Conservation (phyloP, 2,329 filamentous ascomycete genomes). For the Ascochyta clinopodiicola region DNA sequence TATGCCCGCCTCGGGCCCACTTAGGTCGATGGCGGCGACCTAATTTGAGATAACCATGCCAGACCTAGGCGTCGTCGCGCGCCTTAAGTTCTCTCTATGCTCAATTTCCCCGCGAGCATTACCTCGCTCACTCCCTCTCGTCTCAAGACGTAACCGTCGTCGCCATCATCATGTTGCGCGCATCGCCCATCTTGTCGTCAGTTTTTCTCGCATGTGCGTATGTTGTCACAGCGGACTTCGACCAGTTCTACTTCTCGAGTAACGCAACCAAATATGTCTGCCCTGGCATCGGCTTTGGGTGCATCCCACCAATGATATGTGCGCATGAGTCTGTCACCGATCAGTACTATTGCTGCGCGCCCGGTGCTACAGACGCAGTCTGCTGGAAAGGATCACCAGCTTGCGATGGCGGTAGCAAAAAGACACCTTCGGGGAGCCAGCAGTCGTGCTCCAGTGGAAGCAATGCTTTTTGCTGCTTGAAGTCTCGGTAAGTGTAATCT, state of each 20-base stretch:
- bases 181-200: neutral
- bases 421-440: slow-evolving; percentile 13
- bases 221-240: slow-evolving; percentile 9
- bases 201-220: neutral
- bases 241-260: slow-evolving; percentile 23
- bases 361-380: slow-evolving; percentile 16
- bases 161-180: slow-evolving; percentile 3
- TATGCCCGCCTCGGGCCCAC: slow-evolving; percentile 8
- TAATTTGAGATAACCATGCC: slow-evolving; percentile 9
- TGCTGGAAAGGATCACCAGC: slow-evolving; percentile 18
- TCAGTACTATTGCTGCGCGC: slow-evolving; percentile 25
- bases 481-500: slow-evolving; percentile 11
- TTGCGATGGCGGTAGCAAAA: slow-evolving; percentile 14
- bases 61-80: slow-evolving; percentile 1
- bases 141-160: neutral
- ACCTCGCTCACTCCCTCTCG: neutral
- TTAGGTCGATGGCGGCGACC: slow-evolving; percentile 4
- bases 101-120: neutral
- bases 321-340: slow-evolving; percentile 21
- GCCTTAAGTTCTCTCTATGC: neutral
- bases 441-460: slow-evolving; percentile 16
- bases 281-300: slow-evolving; percentile 11
- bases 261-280: slow-evolving; percentile 19
- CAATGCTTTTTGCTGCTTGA: slow-evolving; percentile 25
- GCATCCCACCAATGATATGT: slow-evolving; percentile 21